Evolutionary conservation across 345 rosid genomes (phyloP), one percentile per base, ranked within the genome.

Genomic region (Trapa bicornis): DNA sequence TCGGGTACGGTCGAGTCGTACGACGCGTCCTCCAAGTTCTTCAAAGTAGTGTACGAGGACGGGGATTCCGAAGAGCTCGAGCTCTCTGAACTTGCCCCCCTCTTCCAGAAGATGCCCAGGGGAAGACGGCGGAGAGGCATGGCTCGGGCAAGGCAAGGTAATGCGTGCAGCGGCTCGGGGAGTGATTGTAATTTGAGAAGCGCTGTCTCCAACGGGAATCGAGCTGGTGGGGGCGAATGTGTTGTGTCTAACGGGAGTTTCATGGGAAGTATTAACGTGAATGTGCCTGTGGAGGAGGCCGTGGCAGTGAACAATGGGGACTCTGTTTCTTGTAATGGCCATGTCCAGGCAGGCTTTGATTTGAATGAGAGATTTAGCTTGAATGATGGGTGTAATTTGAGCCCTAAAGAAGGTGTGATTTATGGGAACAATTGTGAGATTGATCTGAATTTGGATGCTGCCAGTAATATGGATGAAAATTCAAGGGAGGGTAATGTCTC

Each of bases 391-490:
- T 67, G 61, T 47, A 74, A 67, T 68, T 65, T 65, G 3, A 72
- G 58, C 68, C 71, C 66, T 32, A 67, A 64, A 72, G 68, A 45
- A 2, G 80, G 69, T 72, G 75, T 16, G 12, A 75, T 47, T 52
- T 63, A 39, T 52, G 72, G 66, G 66, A 79, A 70, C 79, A 76
- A 47, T 73, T 81, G 80, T 53, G 82, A 69, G 72, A 86, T 90
- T 61, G 99, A 90, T 86, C 75, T 94, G 67, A 94, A 90, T 77
- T 56, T 90, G 83, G 97, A 88, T 67, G 88, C 73, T 1, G 57
- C 65, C 48, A 66, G 47, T 64, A 66, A 69, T 65, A 13, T 65
- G 73, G 72, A 74, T 39, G 73, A 69, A 36, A 48, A 58, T 36
- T 36, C 60, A 36, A 67, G 71, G 57, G 39, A 65, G 68, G 64